Conservation (phyloP, 106 monocot species). For the Triglochin maritima region DNA sequence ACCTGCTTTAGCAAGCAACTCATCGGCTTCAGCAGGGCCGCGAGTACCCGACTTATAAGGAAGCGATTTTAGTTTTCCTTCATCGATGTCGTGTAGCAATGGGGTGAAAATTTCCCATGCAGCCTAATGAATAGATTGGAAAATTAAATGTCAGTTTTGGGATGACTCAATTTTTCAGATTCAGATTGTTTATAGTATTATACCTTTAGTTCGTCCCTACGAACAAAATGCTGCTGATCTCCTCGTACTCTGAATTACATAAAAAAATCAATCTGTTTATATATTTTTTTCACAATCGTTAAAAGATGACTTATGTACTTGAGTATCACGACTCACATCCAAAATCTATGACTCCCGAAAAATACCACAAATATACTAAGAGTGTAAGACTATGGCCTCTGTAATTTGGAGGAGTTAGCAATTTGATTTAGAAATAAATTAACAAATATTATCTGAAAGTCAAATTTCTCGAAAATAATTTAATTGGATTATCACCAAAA, state of each 20-base stretch:
- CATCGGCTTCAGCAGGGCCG: slow-evolving; percentile 62
- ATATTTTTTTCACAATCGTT: too few species aligned
- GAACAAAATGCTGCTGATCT: slow-evolving; percentile 83
- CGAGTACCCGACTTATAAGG: slow-evolving; percentile 59
- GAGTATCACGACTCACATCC: too few species aligned
- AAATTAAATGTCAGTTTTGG: neutral
- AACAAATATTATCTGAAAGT: neutral
- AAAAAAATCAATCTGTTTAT: neutral
- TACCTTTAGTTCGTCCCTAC: slow-evolving; percentile 81
- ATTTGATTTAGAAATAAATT: too few species aligned
- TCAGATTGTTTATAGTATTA: neutral
- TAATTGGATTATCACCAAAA: too few species aligned
- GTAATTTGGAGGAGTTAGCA: too few species aligned
- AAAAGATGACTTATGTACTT: too few species aligned
- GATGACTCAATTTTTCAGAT: neutral
- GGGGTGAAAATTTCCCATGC: slow-evolving; percentile 95
- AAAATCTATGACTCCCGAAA: too few species aligned
- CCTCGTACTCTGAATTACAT: slow-evolving; percentile 38
- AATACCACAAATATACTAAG: too few species aligned
- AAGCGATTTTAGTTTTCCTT: slow-evolving; percentile 39
- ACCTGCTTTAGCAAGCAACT: slow-evolving; percentile 44
- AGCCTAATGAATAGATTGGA: slow-evolving; percentile 30
- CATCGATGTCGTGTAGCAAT: slow-evolving; percentile 60
- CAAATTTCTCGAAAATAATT: too few species aligned
- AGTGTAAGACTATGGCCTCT: too few species aligned